Percentiles rank a stretch among this genome's conserved stretches.
phyloP scores from a whole-genome alignment of 257 asterid species.

The Perilla frutescens region DNA sequence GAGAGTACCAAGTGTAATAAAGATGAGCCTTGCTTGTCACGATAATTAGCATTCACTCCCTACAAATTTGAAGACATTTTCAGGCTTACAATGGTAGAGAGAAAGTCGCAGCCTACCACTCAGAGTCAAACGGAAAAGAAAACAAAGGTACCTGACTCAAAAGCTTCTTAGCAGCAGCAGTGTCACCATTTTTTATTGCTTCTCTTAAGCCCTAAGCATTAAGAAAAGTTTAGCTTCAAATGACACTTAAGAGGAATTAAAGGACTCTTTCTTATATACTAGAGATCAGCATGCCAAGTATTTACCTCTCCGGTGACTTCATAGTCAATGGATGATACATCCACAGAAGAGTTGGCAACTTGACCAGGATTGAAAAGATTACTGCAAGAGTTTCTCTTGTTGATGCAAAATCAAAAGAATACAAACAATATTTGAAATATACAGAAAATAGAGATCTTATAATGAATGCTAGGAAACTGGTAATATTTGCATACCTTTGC shows the following conservation, averaged over 20 bases:
- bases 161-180: conserved; percentile 76
- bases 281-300: conserved; percentile 15
- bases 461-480: conserved; percentile 28
- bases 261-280: conserved; percentile 5
- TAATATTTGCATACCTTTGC: conserved; percentile 61
- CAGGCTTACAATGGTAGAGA: conserved; percentile 25
- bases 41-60: conserved; percentile 95
- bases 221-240: conserved; percentile 35
- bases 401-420: conserved; percentile 27
- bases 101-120: conserved; percentile 17
- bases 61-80: conserved; percentile 39
- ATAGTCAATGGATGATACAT: conserved; percentile 52
- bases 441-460: conserved; percentile 13
- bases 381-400: conserved; percentile 61
- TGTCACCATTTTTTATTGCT: conserved; percentile 97
- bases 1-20: conserved; percentile 79
- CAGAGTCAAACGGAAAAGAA: conserved; percentile 33
- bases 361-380: conserved; percentile 74
- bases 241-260: conserved; percentile 16
- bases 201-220: conserved; percentile 78
- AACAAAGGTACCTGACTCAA: conserved; percentile 72
- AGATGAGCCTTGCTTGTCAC: conserved; percentile 94
- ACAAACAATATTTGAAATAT: not conserved
- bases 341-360: conserved; percentile 56
- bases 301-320: conserved; percentile 94